Conservation (phyloP, 495 filamentous ascomycete species). For the Schizothecium vesticola region DNA sequence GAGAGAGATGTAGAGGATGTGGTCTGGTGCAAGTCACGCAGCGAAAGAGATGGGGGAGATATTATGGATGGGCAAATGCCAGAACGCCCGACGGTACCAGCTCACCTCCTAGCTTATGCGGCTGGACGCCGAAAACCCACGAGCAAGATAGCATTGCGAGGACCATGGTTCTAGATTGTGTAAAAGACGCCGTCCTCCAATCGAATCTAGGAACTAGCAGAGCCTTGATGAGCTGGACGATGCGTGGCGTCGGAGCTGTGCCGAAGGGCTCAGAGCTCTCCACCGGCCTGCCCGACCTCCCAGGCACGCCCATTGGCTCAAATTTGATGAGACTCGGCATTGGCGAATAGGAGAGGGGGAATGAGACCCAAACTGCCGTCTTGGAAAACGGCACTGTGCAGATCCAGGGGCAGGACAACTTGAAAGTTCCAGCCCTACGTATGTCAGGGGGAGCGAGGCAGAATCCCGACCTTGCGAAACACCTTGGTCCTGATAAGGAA, state of each 20-base stretch:
- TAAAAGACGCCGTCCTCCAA: not conserved
- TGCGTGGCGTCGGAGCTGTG: not conserved
- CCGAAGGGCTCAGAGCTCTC: not conserved
- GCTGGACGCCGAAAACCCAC: not conserved
- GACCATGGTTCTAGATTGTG: not conserved
- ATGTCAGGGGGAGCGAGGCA: not conserved
- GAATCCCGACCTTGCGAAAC: too few species aligned
- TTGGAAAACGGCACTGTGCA: not conserved
- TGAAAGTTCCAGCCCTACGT: not conserved
- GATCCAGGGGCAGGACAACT: not conserved
- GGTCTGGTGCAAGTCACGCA: not conserved
- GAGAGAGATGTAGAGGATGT: not conserved
- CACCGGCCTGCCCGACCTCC: too few species aligned
- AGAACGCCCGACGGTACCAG: not conserved
- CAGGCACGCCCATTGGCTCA: not conserved
- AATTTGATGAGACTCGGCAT: not conserved
- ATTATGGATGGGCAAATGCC: not conserved
- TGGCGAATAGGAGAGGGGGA: not conserved
- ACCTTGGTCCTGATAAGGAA: too few species aligned
- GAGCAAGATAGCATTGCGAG: not conserved
- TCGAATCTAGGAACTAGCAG: not conserved
- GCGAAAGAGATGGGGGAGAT: not conserved
- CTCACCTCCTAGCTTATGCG: not conserved
- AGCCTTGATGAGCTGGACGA: not conserved
- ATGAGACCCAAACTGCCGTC: too few species aligned